Evolutionary conservation across 352 stramenopile species (phyloP).

Genomic region (Plasmopara viticola): DNA sequence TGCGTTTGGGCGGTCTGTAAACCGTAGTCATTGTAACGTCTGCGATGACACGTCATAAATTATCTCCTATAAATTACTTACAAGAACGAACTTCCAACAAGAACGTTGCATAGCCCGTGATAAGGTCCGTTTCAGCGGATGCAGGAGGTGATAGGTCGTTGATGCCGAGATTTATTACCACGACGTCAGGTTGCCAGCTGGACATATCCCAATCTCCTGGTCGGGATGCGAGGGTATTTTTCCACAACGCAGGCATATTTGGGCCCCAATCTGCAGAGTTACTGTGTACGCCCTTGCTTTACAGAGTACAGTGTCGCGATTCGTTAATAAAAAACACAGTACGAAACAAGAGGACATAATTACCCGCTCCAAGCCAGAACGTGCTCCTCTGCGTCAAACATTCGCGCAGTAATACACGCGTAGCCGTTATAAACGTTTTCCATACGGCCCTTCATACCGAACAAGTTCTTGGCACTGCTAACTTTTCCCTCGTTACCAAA

Average conservation of each 20-base stretch:
- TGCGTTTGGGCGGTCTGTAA: conserved; percentile 60
- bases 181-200: conserved; percentile 72
- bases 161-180: conserved; percentile 79
- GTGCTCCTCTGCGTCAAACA: conserved; percentile 82
- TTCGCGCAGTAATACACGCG: conserved; percentile 73
- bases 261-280: conserved; percentile 79
- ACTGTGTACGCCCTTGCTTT: conserved; percentile 80
- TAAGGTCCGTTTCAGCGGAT: conserved; percentile 79
- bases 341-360: conserved; percentile 2
- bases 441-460: conserved; percentile 84
- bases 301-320: neutral
- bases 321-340: too few relatives aligned
- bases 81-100: conserved; percentile 70
- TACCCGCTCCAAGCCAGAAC: conserved; percentile 82
- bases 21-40: neutral
- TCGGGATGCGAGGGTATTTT: conserved; percentile 76
- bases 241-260: conserved; percentile 79
- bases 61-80: conserved; percentile 24
- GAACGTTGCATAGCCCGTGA: conserved; percentile 64
- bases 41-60: too few relatives aligned
- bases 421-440: conserved; percentile 87
- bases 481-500: conserved; percentile 82
- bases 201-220: conserved; percentile 64
- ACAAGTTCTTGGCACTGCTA: conserved; percentile 65
- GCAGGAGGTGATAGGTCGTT: conserved; percentile 81